These are phyloP conservation scores for Linum trigynum DNA, from an alignment of 345 rosid species.

Conservation along the genomic window DNA sequence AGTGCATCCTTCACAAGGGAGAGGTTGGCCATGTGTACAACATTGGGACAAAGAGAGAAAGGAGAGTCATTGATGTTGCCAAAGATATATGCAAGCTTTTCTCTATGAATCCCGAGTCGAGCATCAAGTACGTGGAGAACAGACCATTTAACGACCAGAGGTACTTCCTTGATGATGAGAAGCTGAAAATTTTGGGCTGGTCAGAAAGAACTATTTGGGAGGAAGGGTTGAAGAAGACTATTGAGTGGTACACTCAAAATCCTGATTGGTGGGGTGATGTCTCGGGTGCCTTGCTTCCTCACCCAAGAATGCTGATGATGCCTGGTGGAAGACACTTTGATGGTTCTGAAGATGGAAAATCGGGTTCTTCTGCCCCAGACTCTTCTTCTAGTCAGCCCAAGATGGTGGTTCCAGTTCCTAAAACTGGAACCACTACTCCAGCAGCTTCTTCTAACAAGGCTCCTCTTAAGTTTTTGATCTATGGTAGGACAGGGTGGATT, in stretches of 20 bases:
- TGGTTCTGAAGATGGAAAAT: constrained; percentile 28
- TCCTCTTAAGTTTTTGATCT: constrained; percentile 53
- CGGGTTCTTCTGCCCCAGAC: constrained; percentile 21
- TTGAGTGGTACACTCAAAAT: constrained; percentile 72
- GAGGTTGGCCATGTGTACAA: constrained; percentile 86
- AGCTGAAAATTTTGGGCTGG: constrained; percentile 77
- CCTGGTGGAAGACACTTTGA: constrained; percentile 49
- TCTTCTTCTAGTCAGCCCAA: constrained; percentile 38
- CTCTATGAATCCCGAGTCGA: constrained; percentile 46
- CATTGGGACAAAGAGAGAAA: constrained; percentile 76
- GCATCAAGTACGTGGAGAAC: constrained; percentile 71
- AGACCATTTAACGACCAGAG: constrained; percentile 90
- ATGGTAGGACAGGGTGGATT: constrained; percentile 75
- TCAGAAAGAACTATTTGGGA: constrained; percentile 70
- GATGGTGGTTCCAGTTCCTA: constrained; percentile 58
- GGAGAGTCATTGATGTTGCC: constrained; percentile 86
- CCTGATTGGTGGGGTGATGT: constrained; percentile 99
- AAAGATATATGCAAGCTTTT: constrained; percentile 66
- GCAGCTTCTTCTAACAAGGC: constrained; percentile 28
- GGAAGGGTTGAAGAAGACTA: constrained; percentile 70
- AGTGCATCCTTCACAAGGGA: constrained; percentile 80
- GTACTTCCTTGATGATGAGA: constrained; percentile 87
- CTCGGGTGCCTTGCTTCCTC: constrained; percentile 78
- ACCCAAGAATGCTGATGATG: constrained; percentile 69
- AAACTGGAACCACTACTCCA: constrained; percentile 8